Evolutionary conservation across 1,139 yeast species (phyloP), one percentile per base, ranked within the genome.

Genomic region (Oligophagozyma castellii): DNA sequence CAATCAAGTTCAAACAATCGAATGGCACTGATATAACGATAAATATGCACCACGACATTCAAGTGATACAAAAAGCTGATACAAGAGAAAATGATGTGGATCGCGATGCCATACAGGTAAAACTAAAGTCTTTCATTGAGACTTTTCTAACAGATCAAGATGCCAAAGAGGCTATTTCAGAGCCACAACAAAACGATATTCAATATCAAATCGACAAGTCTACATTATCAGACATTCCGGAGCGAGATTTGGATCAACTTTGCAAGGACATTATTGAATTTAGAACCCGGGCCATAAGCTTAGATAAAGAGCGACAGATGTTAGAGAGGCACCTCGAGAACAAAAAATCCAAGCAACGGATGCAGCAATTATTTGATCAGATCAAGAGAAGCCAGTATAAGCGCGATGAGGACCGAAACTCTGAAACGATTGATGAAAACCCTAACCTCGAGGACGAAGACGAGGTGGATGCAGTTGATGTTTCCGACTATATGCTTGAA

Each of bases 191-290:
- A 15, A 23, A 24, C 8, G 19, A 23, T 12, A 31, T 33, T 15
- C 56, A 56, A 12, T 76, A 77, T 43, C 60, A 64, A 31, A 70
- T 77, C 14, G 81, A 77, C 45, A 58, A 65, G 13, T 58, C 59
- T 34, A 83, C 76, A 38, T 50, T 77, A 34, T 58, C 66, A 11
- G 86, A 74, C 42, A 67, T 77, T 5, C 84, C 86, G 2, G 55
- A 58, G 20, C 66, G 67, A 24, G 59, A 70, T 56, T 55, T 70
- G 27, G 75, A 71, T n/a, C 61, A 59, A 20, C 66, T 76, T 20
- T 66, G 65, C 24, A 63, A 64, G 34, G 77, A 73, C 37, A 69
- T 77, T 32, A 59, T 73, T 29, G 68, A 65, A 37, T 77, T 77
- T 46, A 56, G 89, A 42, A 61, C 77, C 7, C 65, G 65, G 30